These are phyloP conservation scores for Mortierella sp. DNA, from an alignment of 371 early-diverging fungal genomes.

Conservation along the genomic window DNA sequence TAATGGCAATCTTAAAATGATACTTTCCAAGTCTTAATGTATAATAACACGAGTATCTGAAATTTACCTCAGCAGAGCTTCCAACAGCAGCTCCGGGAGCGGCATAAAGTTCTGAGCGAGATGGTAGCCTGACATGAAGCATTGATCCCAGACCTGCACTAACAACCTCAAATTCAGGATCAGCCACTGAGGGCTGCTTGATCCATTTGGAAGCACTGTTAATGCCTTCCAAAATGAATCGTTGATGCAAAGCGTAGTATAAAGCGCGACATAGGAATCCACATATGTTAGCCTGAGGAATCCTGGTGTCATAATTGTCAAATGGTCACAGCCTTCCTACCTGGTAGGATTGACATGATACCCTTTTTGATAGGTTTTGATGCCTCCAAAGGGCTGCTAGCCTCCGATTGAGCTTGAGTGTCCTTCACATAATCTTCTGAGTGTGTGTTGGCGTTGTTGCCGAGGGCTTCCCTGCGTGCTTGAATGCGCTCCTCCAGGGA, in stretches of 20 bases:
- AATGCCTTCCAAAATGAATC: slow-evolving; percentile 26
- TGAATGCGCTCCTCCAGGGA: slow-evolving; percentile 57
- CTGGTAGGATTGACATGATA: slow-evolving; percentile 56
- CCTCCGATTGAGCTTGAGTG: slow-evolving; percentile 5
- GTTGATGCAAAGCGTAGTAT: neutral
- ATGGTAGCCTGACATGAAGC: slow-evolving; percentile 62
- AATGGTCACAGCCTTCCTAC: neutral
- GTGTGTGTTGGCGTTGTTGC: slow-evolving; percentile 3
- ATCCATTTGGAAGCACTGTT: slow-evolving; percentile 62
- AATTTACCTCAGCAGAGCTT: slow-evolving; percentile 64
- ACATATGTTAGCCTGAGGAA: neutral
- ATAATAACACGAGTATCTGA: neutral
- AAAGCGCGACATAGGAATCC: neutral
- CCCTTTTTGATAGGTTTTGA: slow-evolving; percentile 38
- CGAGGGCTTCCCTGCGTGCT: slow-evolving; percentile 51
- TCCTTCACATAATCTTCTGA: slow-evolving; percentile 19
- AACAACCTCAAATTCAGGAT: slow-evolving; percentile 72
- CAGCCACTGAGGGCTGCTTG: slow-evolving; percentile 60
- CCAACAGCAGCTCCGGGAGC: slow-evolving; percentile 74
- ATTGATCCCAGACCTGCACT: slow-evolving; percentile 64
- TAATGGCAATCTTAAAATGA: neutral
- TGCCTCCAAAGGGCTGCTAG: slow-evolving; percentile 13
- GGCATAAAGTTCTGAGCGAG: slow-evolving; percentile 72
- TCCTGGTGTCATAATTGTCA: slow-evolving; percentile 24
- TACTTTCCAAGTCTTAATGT: too few relatives aligned